These are phyloP conservation scores for Saturnispora bothae DNA, from an alignment of 805 yeast species.

Conservation along the genomic window DNA sequence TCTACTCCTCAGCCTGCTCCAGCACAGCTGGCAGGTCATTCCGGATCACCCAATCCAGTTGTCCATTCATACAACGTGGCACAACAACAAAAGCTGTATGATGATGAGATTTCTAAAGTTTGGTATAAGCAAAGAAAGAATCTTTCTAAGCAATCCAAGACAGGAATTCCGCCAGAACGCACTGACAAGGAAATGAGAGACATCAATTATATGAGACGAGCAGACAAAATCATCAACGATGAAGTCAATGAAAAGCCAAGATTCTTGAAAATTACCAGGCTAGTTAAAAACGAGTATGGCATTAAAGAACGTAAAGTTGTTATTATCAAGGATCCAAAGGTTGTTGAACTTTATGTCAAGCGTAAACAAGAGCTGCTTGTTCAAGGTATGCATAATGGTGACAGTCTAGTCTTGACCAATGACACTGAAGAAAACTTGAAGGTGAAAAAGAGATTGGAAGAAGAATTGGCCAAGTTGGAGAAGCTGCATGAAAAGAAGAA, in stretches of 20 bases:
- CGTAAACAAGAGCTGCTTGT: slow-evolving; percentile 31
- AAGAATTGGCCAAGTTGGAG: slow-evolving; percentile 72
- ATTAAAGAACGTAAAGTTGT: slow-evolving; percentile 74
- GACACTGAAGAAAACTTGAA: slow-evolving; percentile 77
- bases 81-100: slow-evolving; percentile 81
- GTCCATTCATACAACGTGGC: slow-evolving; percentile 68
- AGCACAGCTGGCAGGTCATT: neutral
- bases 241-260: slow-evolving; percentile 26
- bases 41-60: slow-evolving; percentile 22
- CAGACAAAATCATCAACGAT: slow-evolving; percentile 23
- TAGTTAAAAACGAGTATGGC: slow-evolving; percentile 76
- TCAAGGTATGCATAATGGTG: slow-evolving; percentile 37
- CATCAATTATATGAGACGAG: slow-evolving; percentile 28
- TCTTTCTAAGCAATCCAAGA: slow-evolving; percentile 30
- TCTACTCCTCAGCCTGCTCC: slow-evolving; percentile 13
- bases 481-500: slow-evolving; percentile 52
- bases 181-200: slow-evolving; percentile 20
- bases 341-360: slow-evolving; percentile 74
- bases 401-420: slow-evolving; percentile 66
- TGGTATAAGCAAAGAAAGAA: slow-evolving; percentile 79
- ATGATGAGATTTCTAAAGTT: slow-evolving; percentile 75
- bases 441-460: slow-evolving; percentile 66
- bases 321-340: slow-evolving; percentile 71
- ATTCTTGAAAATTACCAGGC: slow-evolving; percentile 55
- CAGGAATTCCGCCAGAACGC: slow-evolving; percentile 19